phyloP scores from a whole-genome alignment of 2,329 filamentous ascomycete genomes.

The Colletotrichum agaves region DNA sequence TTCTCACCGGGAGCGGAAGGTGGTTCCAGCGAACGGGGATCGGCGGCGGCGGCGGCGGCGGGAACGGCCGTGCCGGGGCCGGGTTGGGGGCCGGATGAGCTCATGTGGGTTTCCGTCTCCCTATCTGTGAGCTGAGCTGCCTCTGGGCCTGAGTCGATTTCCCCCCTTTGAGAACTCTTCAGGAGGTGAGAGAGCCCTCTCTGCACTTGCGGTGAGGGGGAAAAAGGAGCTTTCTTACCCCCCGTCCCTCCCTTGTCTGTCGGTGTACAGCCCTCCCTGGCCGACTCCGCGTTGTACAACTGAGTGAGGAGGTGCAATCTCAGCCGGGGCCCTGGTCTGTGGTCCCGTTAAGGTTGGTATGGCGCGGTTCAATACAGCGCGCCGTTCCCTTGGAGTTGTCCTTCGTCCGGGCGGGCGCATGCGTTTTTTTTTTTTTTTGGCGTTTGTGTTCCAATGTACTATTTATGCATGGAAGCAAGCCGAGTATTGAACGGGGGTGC shows the following conservation, averaged over 20 bases:
- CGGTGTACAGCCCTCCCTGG: background rate
- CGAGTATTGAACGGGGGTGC: background rate
- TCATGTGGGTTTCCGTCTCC: background rate
- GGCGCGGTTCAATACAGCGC: constrained; percentile 12
- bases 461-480: constrained; percentile 16
- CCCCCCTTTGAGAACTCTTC: background rate
- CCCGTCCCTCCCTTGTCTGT: background rate
- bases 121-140: background rate
- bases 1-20: background rate
- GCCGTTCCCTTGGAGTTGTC: background rate
- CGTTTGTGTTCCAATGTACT: background rate
- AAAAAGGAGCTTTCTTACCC: background rate
- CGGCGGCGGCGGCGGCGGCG: constrained; percentile 20
- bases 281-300: background rate
- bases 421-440: background rate
- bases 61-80: constrained; percentile 25
- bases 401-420: constrained; percentile 2
- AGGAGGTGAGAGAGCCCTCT: background rate
- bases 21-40: constrained; percentile 17
- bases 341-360: constrained; percentile 31
- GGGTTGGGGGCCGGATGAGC: constrained; percentile 25
- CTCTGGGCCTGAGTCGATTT: background rate
- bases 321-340: constrained; percentile 26
- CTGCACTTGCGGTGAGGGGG: background rate
- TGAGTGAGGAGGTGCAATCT: background rate